Evolutionary conservation across 2,329 filamentous ascomycete species (phyloP).

Genomic region (Fusarium brevicatenulatum): DNA sequence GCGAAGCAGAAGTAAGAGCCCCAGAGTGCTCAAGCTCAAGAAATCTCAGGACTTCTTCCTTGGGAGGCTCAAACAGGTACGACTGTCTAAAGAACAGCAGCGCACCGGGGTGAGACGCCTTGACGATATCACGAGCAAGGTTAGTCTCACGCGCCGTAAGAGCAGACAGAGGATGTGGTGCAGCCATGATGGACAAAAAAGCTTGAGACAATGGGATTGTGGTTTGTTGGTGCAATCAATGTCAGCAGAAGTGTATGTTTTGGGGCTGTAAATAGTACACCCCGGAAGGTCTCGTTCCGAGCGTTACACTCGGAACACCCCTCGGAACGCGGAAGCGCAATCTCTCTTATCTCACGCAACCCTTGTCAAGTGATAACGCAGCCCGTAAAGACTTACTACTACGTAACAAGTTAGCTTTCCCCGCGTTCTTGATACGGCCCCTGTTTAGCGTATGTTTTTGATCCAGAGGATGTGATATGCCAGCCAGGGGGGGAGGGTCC

Average conservation of each 20-base stretch:
- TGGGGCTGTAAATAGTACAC: neutral
- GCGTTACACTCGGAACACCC: neutral
- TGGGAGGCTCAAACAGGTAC: slow-evolving; percentile 61
- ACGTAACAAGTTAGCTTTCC: neutral
- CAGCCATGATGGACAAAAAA: neutral
- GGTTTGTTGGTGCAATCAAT: neutral
- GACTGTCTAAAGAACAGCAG: slow-evolving; percentile 60
- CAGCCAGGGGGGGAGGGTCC: neutral
- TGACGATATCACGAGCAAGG: slow-evolving; percentile 49
- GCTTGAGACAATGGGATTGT: neutral
- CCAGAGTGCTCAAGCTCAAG: slow-evolving; percentile 56
- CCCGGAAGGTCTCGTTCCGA: neutral
- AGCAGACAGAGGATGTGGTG: slow-evolving; percentile 47
- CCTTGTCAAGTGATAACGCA: neutral
- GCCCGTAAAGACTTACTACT: neutral
- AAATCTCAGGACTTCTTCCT: slow-evolving; percentile 57
- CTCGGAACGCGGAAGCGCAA: slow-evolving; percentile 17
- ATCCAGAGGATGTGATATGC: slow-evolving; percentile 1
- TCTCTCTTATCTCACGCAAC: neutral
- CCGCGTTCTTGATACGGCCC: slow-evolving; percentile 20
- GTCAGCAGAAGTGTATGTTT: neutral
- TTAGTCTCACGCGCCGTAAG: slow-evolving; percentile 46
- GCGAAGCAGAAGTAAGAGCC: slow-evolving; percentile 40
- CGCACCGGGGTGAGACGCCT: slow-evolving; percentile 42
- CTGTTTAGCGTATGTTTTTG: neutral